These are phyloP conservation scores for Leishmania arabica DNA, from an alignment of 208 protist species.

Conservation along the genomic window DNA sequence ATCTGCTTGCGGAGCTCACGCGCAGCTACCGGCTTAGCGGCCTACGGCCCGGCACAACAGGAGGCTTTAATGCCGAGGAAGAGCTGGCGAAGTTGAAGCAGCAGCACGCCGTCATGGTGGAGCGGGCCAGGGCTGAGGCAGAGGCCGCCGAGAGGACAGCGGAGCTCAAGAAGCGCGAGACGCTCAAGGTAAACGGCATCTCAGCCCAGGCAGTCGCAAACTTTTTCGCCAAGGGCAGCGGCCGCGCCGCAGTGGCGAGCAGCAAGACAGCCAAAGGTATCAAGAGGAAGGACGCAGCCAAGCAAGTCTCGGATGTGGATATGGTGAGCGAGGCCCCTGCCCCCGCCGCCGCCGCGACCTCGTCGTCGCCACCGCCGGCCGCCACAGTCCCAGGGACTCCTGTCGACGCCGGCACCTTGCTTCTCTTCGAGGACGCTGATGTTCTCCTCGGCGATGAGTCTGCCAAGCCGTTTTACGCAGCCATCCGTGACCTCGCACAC, in stretches of 20 bases:
- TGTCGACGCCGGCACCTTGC: constrained; percentile 38
- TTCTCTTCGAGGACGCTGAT: constrained; percentile 88
- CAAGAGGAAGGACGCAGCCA: not conserved
- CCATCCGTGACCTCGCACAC: constrained; percentile 74
- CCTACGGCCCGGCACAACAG: constrained; percentile 28
- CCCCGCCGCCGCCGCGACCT: not conserved
- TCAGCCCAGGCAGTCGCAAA: constrained; percentile 59
- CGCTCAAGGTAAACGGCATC: constrained; percentile 63
- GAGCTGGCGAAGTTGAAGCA: constrained; percentile 69
- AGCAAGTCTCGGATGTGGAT: not conserved
- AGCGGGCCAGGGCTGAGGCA: constrained; percentile 23
- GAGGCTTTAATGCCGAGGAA: constrained; percentile 55
- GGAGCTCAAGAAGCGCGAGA: constrained; percentile 22
- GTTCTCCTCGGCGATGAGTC: constrained; percentile 77
- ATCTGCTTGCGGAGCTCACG: constrained; percentile 81
- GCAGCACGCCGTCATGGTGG: constrained; percentile 45
- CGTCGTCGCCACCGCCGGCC: not conserved
- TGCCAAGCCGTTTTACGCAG: constrained; percentile 68
- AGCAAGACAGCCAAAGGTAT: constrained; percentile 3
- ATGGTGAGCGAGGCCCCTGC: not conserved
- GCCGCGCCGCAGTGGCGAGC: constrained; percentile 3
- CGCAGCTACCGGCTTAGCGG: constrained; percentile 66
- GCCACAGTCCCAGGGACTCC: constrained; percentile 1
- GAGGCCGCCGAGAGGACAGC: constrained; percentile 27
- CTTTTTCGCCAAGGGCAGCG: constrained; percentile 58